A percentile compares a stretch with the other conserved stretches of the same genome.
Conservation (phyloP, 495 filamentous ascomycete genomes). For the Annulohypoxylon bovei region DNA sequence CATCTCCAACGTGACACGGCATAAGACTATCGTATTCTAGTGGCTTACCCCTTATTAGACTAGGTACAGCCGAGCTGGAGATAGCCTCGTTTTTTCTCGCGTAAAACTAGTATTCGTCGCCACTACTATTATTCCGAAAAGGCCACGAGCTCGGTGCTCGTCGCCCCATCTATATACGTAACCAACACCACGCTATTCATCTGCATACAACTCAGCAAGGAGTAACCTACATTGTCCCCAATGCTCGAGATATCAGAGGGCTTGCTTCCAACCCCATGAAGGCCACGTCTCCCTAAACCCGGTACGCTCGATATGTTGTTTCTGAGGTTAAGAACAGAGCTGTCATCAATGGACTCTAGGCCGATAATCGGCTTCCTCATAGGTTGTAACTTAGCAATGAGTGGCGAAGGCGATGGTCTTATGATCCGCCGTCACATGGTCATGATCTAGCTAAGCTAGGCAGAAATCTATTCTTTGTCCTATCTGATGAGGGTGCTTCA, state of each 20-base stretch:
- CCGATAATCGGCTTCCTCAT: background rate
- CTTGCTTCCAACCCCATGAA: too few relatives aligned
- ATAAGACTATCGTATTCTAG: conserved; percentile 26
- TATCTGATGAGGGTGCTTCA: background rate
- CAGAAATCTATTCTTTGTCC: background rate
- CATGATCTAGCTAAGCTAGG: background rate
- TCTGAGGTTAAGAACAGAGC: background rate
- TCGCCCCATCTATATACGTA: background rate
- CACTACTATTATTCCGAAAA: background rate
- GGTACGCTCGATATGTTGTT: background rate
- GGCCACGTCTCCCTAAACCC: background rate
- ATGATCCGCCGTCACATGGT: background rate
- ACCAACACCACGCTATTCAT: too few relatives aligned
- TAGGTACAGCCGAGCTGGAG: conserved; percentile 9
- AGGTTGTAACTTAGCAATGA: background rate
- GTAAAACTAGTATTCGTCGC: background rate
- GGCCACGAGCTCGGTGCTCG: background rate
- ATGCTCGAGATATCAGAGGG: too few relatives aligned
- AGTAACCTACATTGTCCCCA: too few relatives aligned
- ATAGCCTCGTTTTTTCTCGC: background rate
- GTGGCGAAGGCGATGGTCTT: background rate
- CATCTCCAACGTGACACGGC: conserved; percentile 28
- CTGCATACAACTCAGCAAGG: too few relatives aligned
- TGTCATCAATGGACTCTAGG: background rate
- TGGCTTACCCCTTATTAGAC: conserved; percentile 14